A percentile compares a stretch with the other conserved stretches of the same genome.
Evolutionary conservation across 805 yeast genomes (phyloP).

Genomic region (Pichia nakasei): DNA sequence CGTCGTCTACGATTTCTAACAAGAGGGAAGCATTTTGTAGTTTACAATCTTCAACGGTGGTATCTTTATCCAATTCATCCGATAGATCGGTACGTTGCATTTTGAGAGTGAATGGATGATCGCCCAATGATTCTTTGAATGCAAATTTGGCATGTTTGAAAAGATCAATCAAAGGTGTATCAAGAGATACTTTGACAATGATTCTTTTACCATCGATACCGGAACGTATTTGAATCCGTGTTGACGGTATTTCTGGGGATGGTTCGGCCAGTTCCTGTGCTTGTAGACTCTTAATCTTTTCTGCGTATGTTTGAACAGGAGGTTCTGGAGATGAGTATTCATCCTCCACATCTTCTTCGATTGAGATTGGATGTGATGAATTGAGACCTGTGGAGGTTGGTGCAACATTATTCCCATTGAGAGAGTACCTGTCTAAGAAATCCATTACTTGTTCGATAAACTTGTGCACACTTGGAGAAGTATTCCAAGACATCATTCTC

Average conservation of each 20-base stretch:
- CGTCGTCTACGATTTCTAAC: conserved; percentile 40
- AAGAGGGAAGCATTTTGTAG: conserved; percentile 74
- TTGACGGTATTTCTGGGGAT: conserved; percentile 35
- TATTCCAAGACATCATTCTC: conserved; percentile 68
- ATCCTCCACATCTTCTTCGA: conserved; percentile 26
- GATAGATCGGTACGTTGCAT: conserved; percentile 53
- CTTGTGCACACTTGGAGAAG: conserved; percentile 47
- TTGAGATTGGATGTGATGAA: conserved; percentile 21
- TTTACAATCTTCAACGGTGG: conserved; percentile 64
- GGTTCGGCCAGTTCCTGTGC: conserved; percentile 54
- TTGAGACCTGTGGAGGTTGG: conserved; percentile 27
- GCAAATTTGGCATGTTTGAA: conserved; percentile 62
- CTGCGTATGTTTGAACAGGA: conserved; percentile 10
- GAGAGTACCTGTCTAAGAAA: conserved; percentile 57
- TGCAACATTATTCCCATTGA: conserved; percentile 61
- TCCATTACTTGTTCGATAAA: conserved; percentile 65
- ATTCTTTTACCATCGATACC: conserved; percentile 73
- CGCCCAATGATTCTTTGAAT: conserved; percentile 34
- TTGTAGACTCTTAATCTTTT: conserved; percentile 12
- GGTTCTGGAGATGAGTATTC: conserved; percentile 4
- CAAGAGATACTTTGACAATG: conserved; percentile 55
- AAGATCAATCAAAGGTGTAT: conserved; percentile 50
- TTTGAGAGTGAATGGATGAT: conserved; percentile 45
- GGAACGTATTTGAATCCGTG: conserved; percentile 80
- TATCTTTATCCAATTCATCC: conserved; percentile 32